These are phyloP conservation scores for Neopestalotiopsis rosae DNA, from an alignment of 2,329 filamentous ascomycete species.

Conservation along the genomic window DNA sequence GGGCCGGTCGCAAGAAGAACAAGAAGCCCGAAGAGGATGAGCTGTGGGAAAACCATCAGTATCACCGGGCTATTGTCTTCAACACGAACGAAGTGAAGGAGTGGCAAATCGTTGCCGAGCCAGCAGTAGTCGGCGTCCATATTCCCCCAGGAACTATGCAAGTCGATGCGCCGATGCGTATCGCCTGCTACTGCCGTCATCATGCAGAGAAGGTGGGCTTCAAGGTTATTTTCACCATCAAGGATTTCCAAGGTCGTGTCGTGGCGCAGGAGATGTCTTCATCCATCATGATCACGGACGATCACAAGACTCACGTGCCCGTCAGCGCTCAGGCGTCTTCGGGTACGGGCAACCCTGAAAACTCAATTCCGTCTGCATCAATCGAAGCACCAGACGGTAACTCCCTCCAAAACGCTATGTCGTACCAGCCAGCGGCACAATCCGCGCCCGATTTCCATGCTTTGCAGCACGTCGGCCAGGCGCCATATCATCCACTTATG, in stretches of 20 bases:
- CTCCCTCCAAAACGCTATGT: conserved; percentile 40
- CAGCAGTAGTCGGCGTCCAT: conserved; percentile 50
- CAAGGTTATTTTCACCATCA: conserved; percentile 91
- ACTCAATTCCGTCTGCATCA: neutral
- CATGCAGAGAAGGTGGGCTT: conserved; percentile 94
- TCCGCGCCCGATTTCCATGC: conserved; percentile 68
- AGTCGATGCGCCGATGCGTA: conserved; percentile 89
- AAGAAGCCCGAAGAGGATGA: conserved; percentile 94
- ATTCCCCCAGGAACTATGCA: conserved; percentile 65
- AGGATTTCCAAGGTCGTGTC: conserved; percentile 76
- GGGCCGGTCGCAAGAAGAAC: conserved; percentile 88
- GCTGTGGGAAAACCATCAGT: conserved; percentile 81
- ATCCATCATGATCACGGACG: conserved; percentile 96
- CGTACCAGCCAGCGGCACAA: conserved; percentile 59
- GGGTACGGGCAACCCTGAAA: conserved; percentile 20
- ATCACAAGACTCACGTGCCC: conserved; percentile 83
- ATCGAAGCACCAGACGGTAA: conserved; percentile 33
- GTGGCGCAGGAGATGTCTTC: conserved; percentile 85
- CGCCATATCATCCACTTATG: conserved; percentile 31
- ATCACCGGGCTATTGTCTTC: conserved; percentile 85
- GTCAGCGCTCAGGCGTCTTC: conserved; percentile 23
- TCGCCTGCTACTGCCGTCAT: conserved; percentile 95
- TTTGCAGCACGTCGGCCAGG: conserved; percentile 57
- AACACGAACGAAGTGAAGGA: conserved; percentile 88
- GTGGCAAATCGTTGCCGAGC: conserved; percentile 67